A percentile compares a stretch with the other conserved stretches of the same genome.
Conservation (phyloP, 495 filamentous ascomycete species). For the Penicillium pancosmium region DNA sequence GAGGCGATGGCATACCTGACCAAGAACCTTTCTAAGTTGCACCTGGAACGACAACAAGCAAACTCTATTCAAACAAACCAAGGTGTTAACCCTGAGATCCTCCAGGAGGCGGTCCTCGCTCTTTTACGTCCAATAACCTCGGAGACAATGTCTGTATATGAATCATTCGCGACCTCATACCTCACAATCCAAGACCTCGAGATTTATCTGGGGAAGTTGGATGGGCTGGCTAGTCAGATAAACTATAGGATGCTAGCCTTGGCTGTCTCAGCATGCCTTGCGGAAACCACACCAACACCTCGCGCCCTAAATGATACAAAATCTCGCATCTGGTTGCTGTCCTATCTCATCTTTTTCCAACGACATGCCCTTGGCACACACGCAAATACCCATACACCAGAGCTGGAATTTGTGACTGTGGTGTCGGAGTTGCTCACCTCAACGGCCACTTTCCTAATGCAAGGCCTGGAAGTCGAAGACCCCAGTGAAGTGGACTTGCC, state of each 20-base stretch:
- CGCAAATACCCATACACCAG: slow-evolving; percentile 42
- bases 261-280: slow-evolving; percentile 42
- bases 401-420: slow-evolving; percentile 64
- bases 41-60: background rate
- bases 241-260: slow-evolving; percentile 58
- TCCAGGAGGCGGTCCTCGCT: slow-evolving; percentile 45
- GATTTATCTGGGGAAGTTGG: slow-evolving; percentile 44
- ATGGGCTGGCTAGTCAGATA: slow-evolving; percentile 49
- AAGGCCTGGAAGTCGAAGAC: slow-evolving; percentile 56
- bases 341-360: slow-evolving; percentile 79
- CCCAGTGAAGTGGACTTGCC: slow-evolving; percentile 35
- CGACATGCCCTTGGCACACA: slow-evolving; percentile 51
- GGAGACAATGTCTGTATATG: slow-evolving; percentile 55
- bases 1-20: slow-evolving; percentile 46
- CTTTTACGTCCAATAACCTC: slow-evolving; percentile 52
- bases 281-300: slow-evolving; percentile 30
- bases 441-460: slow-evolving; percentile 60
- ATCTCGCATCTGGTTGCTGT: slow-evolving; percentile 71
- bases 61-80: background rate
- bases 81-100: slow-evolving; percentile 11
- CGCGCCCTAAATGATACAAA: slow-evolving; percentile 33
- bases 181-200: slow-evolving; percentile 53
- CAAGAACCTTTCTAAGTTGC: slow-evolving; percentile 29
- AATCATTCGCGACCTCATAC: slow-evolving; percentile 59
- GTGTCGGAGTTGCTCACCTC: slow-evolving; percentile 65